Evolutionary conservation across 148 eudicot genomes (phyloP), one percentile per base, ranked within the genome.

Genomic region (Chenopodium formosanum): DNA sequence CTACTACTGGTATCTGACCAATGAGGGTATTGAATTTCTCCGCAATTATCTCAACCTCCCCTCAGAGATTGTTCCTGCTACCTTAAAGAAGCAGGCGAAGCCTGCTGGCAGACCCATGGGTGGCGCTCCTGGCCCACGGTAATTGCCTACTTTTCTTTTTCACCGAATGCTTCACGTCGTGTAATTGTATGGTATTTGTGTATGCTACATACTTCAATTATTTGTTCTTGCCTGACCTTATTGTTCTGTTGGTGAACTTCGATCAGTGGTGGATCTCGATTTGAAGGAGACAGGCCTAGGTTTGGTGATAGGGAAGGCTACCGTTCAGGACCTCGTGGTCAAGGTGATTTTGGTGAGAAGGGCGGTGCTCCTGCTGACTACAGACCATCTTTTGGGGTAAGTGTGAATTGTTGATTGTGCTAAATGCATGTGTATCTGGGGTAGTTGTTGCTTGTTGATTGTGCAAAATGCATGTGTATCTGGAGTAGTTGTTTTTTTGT

Each of bases 21-120:
- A 94, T 76, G 97, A 91, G 66, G 98, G 98, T 40, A 94, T 94
- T 53, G 98, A 94, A 87, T 93, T 91, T 83, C 85, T 94, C 70
- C 88, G 98, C 85, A 93, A 94, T 34, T 94, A 94, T 81, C 97
- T 94, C 85, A 94, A 94, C 64, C 89, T 94, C 25, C 98, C 98
- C 9, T 93, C 98, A 0, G 97, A 94, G 83, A 91, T 94, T 75
- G 98, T 94, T 23, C 98, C 98, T 11, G 91, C 92, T 29, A 94
- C 98, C 17, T 84, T 94, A 83, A 94, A 94, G 92, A 94, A 92
- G 87, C 89, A 93, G 34, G 85, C 89, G 47, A 91, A 84, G 87
- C 92, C 98, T 77, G 86, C 85, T 79, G 98, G 95, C 25, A 90
- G 97, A 22, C 95, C 97, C 69, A 78, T 89, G 85, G 98, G 98